These are phyloP conservation scores for Earliella scabrosa DNA, from an alignment of 1,284 basidiomycete genomes.

Conservation along the genomic window DNA sequence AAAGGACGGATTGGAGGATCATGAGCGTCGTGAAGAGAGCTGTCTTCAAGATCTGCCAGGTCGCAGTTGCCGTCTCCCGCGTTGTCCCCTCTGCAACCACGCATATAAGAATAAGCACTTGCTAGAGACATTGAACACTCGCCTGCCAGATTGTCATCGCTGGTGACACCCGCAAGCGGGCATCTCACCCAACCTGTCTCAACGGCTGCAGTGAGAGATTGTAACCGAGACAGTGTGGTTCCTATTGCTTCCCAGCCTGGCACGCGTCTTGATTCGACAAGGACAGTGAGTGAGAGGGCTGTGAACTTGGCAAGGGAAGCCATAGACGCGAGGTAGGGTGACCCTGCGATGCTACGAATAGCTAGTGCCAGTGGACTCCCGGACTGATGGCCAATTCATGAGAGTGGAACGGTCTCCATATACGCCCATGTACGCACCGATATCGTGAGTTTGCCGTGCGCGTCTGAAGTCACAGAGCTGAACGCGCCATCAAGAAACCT, in stretches of 20 bases:
- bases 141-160: conserved; percentile 28
- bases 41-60: conserved; percentile 73
- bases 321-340: conserved; percentile 52
- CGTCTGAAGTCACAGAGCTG: neutral
- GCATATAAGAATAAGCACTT: too few relatives aligned
- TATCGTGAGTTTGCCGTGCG: conserved; percentile 2
- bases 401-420: neutral
- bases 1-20: conserved; percentile 66
- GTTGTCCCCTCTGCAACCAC: conserved; percentile 41
- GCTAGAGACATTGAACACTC: neutral
- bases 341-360: conserved; percentile 44
- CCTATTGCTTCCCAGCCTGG: conserved; percentile 50
- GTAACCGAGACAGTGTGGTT: conserved; percentile 45
- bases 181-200: conserved; percentile 59
- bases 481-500: conserved; percentile 7
- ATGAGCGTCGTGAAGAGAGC: conserved; percentile 71
- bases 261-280: conserved; percentile 49
- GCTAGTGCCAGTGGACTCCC: conserved; percentile 37
- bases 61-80: conserved; percentile 46
- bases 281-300: conserved; percentile 48
- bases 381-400: conserved; percentile 18
- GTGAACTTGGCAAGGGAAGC: conserved; percentile 56
- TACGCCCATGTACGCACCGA: neutral
- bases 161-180: conserved; percentile 41
- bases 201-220: conserved; percentile 43